A percentile compares a stretch with the other conserved stretches of the same genome.
phyloP scores from a whole-genome alignment of 805 yeast species.

The Jamesozyma gamospora region DNA sequence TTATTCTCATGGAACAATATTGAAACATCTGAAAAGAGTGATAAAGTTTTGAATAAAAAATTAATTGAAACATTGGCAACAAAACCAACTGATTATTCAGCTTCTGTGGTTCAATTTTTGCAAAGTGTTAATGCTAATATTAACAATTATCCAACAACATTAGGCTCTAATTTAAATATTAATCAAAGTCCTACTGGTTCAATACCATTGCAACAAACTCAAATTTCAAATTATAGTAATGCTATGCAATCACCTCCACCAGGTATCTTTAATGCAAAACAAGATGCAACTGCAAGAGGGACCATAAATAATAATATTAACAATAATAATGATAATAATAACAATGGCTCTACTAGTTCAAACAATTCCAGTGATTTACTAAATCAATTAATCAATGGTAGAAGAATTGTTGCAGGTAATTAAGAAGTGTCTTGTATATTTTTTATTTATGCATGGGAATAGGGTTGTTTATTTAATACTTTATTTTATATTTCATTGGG shows the following conservation, averaged over 20 bases:
- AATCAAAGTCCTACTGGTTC: conserved; percentile 7
- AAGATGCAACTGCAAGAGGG: conserved; percentile 9
- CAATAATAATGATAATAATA: not conserved
- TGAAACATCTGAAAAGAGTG: conserved; percentile 28
- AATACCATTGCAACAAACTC: conserved; percentile 24
- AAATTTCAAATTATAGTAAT: conserved; percentile 9
- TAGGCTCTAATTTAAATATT: conserved; percentile 2
- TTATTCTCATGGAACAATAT: conserved; percentile 40
- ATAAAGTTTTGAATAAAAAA: conserved; percentile 24
- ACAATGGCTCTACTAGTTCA: conserved; percentile 8
- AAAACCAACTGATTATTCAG: conserved; percentile 26
- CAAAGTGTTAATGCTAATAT: conserved; percentile 18
- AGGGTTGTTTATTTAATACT: too few relatives aligned
- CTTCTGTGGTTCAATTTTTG: conserved; percentile 25
- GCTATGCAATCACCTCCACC: conserved; percentile 66
- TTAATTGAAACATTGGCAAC: conserved; percentile 31
- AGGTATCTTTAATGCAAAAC: conserved; percentile 39
- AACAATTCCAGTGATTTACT: conserved; percentile 70
- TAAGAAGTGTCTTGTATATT: conserved; percentile 2
- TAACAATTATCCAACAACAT: conserved; percentile 7
- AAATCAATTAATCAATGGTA: conserved; percentile 78
- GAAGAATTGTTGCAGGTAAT: conserved; percentile 34
- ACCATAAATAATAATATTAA: conserved; percentile 4
- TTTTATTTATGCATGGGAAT: too few relatives aligned
- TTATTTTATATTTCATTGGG: too few relatives aligned